Base-by-base conservation (phyloP, 495 filamentous ascomycete genomes). In the Astrocystis sublimbata region DNA sequence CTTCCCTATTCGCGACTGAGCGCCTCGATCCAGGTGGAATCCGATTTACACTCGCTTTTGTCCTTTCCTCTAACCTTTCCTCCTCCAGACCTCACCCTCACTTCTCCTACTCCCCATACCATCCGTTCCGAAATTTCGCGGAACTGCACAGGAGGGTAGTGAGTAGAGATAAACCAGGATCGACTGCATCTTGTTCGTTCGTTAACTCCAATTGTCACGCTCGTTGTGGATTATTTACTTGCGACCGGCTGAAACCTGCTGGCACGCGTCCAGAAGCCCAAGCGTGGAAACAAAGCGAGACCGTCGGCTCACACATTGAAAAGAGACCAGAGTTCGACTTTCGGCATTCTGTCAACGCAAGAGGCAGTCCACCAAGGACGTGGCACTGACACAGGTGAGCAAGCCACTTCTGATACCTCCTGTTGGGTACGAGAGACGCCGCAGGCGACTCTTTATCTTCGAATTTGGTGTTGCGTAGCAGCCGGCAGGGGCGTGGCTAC, bases 31-130 rank as follows among this genome's bases (percentile, higher is more conserved):
- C 36, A 41, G 51, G 59, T 61, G 59, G 50, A 62, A 62, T 17
- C 60, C 63, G 67, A 72, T 67, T 72, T 68, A 68, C 72, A 67
- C 66, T 71, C 65, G 64, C 65, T 72, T 69, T 65, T 51, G 13
- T 30, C 51, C 68, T 53, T 59, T 54, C 36, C 45, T 60, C 59
- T 60, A 24, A 52, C 50, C 57, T 63, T 67, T 58, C 53, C 55
- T 67, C 59, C 61, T 49, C 60, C 59, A 61, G 30, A 42, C 58
- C 60, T 64, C 65, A 68, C 47, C 61, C 45, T 52, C 58, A 53
- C 47, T 63, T 52, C 46, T 62, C 60, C 58, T 56, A 51, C 64
- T 65, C 63, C 65, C 61, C 61, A 31, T 65, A 30, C 52, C 52
- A 58, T 64, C 65, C 23, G 53, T 28, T 38, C 38, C 51, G 38